Evolutionary conservation across 345 rosid species (phyloP).

Genomic region (Hypericum androsaemum): DNA sequence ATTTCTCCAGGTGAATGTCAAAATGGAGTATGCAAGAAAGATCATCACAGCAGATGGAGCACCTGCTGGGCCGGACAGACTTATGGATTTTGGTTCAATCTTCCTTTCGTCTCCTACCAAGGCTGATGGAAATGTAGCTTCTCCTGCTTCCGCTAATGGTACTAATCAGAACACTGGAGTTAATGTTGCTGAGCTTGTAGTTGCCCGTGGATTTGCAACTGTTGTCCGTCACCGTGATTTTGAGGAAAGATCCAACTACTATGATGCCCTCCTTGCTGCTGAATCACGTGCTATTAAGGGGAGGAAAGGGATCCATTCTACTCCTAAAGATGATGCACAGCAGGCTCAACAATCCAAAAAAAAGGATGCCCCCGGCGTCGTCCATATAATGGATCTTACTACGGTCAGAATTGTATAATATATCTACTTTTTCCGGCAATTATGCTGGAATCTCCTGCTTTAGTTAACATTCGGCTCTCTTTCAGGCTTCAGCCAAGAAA

Average conservation of each 20-base stretch:
- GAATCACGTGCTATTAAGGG: constrained; percentile 73
- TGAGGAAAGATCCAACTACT: constrained; percentile 94
- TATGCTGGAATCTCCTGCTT: background rate
- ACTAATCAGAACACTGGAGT: constrained; percentile 45
- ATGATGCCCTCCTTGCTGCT: constrained; percentile 84
- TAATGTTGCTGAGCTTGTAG: constrained; percentile 73
- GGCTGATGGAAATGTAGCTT: constrained; percentile 48
- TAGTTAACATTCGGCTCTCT: constrained; percentile 7
- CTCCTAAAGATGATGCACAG: background rate
- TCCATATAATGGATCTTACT: constrained; percentile 75
- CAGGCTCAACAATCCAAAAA: too few species aligned
- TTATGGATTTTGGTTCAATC: constrained; percentile 92
- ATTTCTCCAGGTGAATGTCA: constrained; percentile 58
- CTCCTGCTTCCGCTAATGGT: constrained; percentile 32
- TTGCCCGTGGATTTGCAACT: constrained; percentile 71
- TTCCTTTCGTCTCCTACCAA: constrained; percentile 54
- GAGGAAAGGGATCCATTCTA: constrained; percentile 76
- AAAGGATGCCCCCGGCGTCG: constrained; percentile 56
- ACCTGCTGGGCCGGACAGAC: constrained; percentile 49
- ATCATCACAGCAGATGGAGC: constrained; percentile 53
- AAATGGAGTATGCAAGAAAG: constrained; percentile 95
- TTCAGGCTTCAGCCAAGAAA: constrained; percentile 75
- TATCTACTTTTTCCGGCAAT: background rate
- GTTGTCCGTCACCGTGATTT: constrained; percentile 84
- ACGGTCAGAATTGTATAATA: constrained; percentile 25